Base-by-base conservation (phyloP, 495 filamentous ascomycete genomes). In the Penicillium robsamsonii region DNA sequence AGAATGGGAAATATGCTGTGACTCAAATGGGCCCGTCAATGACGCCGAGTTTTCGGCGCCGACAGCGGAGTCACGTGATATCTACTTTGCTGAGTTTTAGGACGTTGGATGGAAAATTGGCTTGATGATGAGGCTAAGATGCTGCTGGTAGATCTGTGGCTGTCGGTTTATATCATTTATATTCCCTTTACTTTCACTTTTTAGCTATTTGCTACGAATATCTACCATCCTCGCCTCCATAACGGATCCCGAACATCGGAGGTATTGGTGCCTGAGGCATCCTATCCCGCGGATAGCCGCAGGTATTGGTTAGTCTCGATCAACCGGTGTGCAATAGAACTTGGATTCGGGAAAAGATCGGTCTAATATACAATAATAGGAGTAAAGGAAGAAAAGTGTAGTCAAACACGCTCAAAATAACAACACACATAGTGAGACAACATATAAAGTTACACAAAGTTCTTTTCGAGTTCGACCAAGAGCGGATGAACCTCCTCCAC, bases 381-480 rank as follows among this genome's bases (percentile, higher is more conserved):
- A 20, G 48, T 18, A 22, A 31, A 24, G 8, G 50, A 41, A 33
- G 35, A 12, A 57, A 51, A 50, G 20, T 59, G 46, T 60, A 27
- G 49, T 54, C 51, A 60, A 17, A 8, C 29, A 25, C 59, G 53
- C 52, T 55, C 24, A 50, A 57, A 53, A 47, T 25, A 11, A 9
- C 22, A 18, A 49, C 29, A 42, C 22, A 31, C 9, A 30, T 30
- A 1, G 15, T 47, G 31, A 31, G 31, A 47, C 45, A 38, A 38
- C 7, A 17, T 46, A 29, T 8, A 49, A 15, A 22, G 31, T 61
- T 40, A 66, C 17, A 66, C 40, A 66, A 77, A 79, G 15, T 65
- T 65, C 61, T 62, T 70, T 62, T 77, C 75, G 41, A 78, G 53
- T 48, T 77, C 62, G 25, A 73, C 67, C 62, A 79, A 59, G 29